These are phyloP conservation scores for Fusarium pilosicola DNA, from an alignment of 2,329 filamentous ascomycete species.

Conservation along the genomic window DNA sequence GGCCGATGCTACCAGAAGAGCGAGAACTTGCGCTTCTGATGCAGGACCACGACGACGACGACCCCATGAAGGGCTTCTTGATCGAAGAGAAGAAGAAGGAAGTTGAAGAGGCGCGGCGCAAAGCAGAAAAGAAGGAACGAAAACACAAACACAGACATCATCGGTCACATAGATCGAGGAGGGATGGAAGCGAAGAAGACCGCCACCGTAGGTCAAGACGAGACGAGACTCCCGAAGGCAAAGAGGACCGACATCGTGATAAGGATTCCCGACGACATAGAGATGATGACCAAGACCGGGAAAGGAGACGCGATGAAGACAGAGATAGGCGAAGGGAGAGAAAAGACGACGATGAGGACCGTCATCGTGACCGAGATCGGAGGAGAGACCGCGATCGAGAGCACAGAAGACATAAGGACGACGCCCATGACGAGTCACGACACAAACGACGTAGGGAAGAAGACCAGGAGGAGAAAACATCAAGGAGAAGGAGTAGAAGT, in stretches of 20 bases:
- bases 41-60: constrained; percentile 88
- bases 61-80: constrained; percentile 95
- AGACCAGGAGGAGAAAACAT: constrained; percentile 37
- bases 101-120: constrained; percentile 73
- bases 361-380: constrained; percentile 40
- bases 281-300: constrained; percentile 43
- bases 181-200: constrained; percentile 47
- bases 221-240: constrained; percentile 49
- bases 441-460: constrained; percentile 44
- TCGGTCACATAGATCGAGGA: constrained; percentile 55
- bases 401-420: constrained; percentile 45
- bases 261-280: constrained; percentile 46
- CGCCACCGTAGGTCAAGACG: constrained; percentile 49
- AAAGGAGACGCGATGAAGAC: constrained; percentile 40
- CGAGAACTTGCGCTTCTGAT: constrained; percentile 79
- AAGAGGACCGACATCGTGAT: constrained; percentile 43
- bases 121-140: constrained; percentile 59
- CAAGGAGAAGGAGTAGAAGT: constrained; percentile 52
- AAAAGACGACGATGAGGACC: constrained; percentile 40
- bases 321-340: constrained; percentile 30
- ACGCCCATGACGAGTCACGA: constrained; percentile 41
- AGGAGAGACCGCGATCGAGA: constrained; percentile 39
- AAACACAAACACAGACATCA: constrained; percentile 61
- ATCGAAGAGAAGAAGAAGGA: constrained; percentile 93
- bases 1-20: constrained; percentile 83